Evolutionary conservation across 305 asterid species (phyloP), one percentile per base, ranked within the genome.

Genomic region (Fraxinus dipetala): DNA sequence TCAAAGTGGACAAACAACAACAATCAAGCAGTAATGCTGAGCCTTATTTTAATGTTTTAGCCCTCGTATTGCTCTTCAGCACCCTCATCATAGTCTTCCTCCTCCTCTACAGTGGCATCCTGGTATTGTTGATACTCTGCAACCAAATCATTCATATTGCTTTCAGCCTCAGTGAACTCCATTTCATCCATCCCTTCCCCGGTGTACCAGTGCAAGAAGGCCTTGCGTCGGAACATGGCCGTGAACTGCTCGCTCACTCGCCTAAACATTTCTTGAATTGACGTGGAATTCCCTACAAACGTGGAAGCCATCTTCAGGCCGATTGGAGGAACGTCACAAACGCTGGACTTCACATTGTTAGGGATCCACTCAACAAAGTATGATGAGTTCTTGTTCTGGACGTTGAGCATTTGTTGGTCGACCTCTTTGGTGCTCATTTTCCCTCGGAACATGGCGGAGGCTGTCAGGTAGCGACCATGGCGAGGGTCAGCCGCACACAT

Each of bases 281-380:
- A 40, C 0, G 48, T 40, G 48, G 48, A 40, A 40, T 40, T 40
- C 11, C 48, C 48, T 40, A 40, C 48, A 10, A 40, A 40, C 1
- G 48, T 40, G 14, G 48, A 40, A 9, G 48, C 48, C 48, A 40
- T 40, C 48, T 40, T 40, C 48, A 40, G 48, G 13, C 48, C 48
- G 2, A 40, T 10, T 0, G 92, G 92, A 0, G 92, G 91, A 18
- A 89, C 84, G 74, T 89, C 92, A 3, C 92, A 89, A 13, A 32
- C 92, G 69, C 92, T 89, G 0, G 90, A 89, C 83, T 89, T 89
- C 48, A 89, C 92, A n/a, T 89, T 89, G 86, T 89, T 89, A 0
- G 91, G 91, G 34, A 89, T 89, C 91, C 91, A 87, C 85, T 89
- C 91, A 0, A 89, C 92, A 14, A 89, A 89, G 83, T 87, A 89